Evolutionary conservation across 108 stramenopile genomes (phyloP), one percentile per base, ranked within the genome.

Genomic region (Ochromonas danica): DNA sequence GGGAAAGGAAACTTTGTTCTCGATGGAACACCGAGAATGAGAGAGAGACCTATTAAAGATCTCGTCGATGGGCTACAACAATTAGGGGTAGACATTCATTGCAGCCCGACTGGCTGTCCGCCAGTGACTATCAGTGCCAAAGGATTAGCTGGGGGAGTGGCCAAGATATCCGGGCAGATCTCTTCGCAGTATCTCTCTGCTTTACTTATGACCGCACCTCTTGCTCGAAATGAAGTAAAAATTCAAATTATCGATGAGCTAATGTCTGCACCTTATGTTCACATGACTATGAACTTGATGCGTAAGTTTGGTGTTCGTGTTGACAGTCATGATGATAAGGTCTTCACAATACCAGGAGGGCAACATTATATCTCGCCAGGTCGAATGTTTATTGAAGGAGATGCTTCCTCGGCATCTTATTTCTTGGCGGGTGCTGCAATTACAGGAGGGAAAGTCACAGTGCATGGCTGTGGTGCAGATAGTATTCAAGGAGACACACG

Each of bases 381-480:
- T 87, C 91, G 78, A 25, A 94, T 95, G 62, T 85, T 95, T 42
- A 94, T 96, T 22, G 95, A 98, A 80, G 97, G 97, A 14, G 97
- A 98, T 89, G 95, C 97, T 42, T 94, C 92, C 72, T 94, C 93
- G 10, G 97, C 97, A 22, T 91, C 90, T 67, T 98, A 98, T 82
- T 98, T 98, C 85, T 87, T 98, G 42, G 97, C 94, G 1, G 97
- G 95, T 40, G 95, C 94, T 0, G 95, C 95, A 70, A 95, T 96
- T 71, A 95, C 95, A 2, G 97, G 97, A 40, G 95, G 95, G 1
- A 92, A 90, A 1, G 92, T 96, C 35, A 96, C 91, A 41, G 97
- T 96, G 1, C 40, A 43, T 6, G 85, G 85, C 0, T 83, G 85
- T 40, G 85, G 82, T 39, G 35, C 43, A 28, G 85, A 81, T 14